These are phyloP conservation scores for Plasmodium vinckei DNA, from an alignment of 169 alveolate species.

Conservation along the genomic window DNA sequence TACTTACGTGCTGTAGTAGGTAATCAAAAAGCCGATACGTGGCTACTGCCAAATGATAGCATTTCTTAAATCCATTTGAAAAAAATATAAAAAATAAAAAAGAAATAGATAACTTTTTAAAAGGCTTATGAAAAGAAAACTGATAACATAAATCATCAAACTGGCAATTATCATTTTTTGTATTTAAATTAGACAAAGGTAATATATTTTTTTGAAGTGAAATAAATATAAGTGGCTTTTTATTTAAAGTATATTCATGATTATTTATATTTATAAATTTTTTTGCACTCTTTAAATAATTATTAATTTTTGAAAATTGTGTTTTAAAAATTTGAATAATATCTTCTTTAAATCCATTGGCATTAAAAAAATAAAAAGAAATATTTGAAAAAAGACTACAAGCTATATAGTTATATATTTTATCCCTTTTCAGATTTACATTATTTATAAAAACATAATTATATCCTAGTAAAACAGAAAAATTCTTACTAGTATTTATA, in stretches of 20 bases:
- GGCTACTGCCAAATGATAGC: too few species aligned
- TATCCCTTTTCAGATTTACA: not conserved
- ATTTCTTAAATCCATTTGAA: too few species aligned
- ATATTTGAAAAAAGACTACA: slow-evolving; percentile 30
- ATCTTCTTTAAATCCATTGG: slow-evolving; percentile 20
- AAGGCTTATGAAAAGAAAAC: too few species aligned
- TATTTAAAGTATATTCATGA: slow-evolving; percentile 30
- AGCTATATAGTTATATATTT: slow-evolving; percentile 21
- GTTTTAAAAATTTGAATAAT: slow-evolving; percentile 21
- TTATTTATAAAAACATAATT: slow-evolving; percentile 35
- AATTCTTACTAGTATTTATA: slow-evolving; percentile 15
- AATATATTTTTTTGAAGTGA: not conserved
- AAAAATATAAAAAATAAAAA: too few species aligned
- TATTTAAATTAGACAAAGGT: not conserved
- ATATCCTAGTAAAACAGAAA: slow-evolving; percentile 52
- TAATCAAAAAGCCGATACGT: too few species aligned
- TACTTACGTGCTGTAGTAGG: too few species aligned
- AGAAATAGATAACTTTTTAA: too few species aligned
- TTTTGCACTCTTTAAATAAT: slow-evolving; percentile 21
- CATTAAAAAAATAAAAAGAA: slow-evolving; percentile 29
- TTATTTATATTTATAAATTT: slow-evolving; percentile 31
- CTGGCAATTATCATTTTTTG: too few species aligned
- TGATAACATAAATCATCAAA: too few species aligned
- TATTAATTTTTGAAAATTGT: slow-evolving; percentile 25
- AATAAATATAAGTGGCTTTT: slow-evolving; percentile 26